Percentiles rank a stretch among this genome's conserved stretches.
phyloP scores from a whole-genome alignment of 169 alveolate genomes.

The Blepharisma undulans region DNA sequence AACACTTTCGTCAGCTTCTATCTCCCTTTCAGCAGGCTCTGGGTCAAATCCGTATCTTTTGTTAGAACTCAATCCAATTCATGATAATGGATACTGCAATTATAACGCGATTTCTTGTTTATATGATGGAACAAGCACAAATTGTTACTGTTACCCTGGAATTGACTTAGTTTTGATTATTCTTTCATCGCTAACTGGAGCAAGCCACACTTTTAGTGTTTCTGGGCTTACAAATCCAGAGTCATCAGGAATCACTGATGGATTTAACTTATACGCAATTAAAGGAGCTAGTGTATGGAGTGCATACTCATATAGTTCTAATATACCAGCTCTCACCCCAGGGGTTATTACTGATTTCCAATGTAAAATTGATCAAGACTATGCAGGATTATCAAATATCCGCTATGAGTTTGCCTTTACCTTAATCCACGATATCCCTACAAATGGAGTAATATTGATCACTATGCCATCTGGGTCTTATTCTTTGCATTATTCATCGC shows the following conservation, averaged over 20 bases:
- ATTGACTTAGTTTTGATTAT: background rate
- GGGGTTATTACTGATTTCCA: background rate
- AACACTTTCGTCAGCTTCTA: background rate
- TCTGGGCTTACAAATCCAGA: conserved; percentile 1
- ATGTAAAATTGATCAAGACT: background rate
- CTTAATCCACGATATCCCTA: background rate
- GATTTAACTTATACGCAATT: background rate
- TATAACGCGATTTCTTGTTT: background rate
- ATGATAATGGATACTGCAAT: conserved; percentile 26
- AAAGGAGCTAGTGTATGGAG: background rate
- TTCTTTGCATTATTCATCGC: conserved; percentile 19
- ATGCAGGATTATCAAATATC: conserved; percentile 4
- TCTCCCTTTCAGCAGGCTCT: background rate
- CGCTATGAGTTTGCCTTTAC: background rate
- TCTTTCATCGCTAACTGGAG: background rate
- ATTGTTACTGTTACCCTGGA: conserved; percentile 33
- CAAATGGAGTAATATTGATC: background rate
- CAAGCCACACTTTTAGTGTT: background rate
- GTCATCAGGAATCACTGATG: background rate
- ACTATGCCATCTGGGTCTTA: conserved; percentile 6
- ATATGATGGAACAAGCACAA: background rate
- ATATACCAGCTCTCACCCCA: conserved; percentile 2
- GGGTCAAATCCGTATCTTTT: background rate
- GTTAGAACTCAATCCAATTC: conserved; percentile 19
- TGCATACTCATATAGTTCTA: background rate